A percentile compares a stretch with the other conserved stretches of the same genome.
phyloP scores from a whole-genome alignment of 768 basidiomycete species.

The Naganishia friedmannii region DNA sequence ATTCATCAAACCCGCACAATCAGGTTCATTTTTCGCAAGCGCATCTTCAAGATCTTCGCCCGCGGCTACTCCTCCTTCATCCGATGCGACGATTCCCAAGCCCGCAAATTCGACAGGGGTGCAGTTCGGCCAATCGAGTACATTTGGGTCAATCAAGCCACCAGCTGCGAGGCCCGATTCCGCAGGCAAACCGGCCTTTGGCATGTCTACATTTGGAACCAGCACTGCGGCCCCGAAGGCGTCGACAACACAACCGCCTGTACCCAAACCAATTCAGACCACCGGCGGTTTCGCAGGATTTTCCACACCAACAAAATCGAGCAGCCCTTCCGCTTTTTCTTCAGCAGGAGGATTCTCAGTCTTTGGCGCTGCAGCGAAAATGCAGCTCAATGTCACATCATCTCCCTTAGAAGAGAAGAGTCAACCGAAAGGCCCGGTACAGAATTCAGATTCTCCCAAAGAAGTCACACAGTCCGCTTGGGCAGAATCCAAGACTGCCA shows the following conservation, averaged over 20 bases:
- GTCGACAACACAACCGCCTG: not conserved
- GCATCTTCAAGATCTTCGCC: conserved; percentile 42
- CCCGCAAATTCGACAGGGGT: conserved; percentile 23
- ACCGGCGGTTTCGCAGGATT: conserved; percentile 20
- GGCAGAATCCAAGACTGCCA: not conserved
- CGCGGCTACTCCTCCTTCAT: conserved; percentile 34
- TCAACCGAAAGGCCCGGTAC: not conserved
- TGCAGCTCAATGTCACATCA: not conserved
- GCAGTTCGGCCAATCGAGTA: conserved; percentile 53
- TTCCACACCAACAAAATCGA: conserved; percentile 7
- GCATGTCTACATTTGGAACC: conserved; percentile 10
- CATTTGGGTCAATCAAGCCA: conserved; percentile 50
- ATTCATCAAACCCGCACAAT: conserved; percentile 33
- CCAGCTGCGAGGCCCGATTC: conserved; percentile 34
- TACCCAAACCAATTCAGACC: not conserved
- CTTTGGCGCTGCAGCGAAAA: conserved; percentile 3
- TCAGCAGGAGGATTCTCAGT: conserved; percentile 20
- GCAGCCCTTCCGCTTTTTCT: not conserved
- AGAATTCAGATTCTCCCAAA: not conserved
- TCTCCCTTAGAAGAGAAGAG: not conserved
- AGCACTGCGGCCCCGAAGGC: not conserved
- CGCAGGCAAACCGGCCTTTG: conserved; percentile 12
- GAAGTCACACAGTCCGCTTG: not conserved
- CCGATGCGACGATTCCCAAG: conserved; percentile 45
- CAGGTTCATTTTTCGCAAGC: conserved; percentile 32